phyloP scores from a whole-genome alignment of 148 eudicot genomes.

The Rhododendron ferrugineum region DNA sequence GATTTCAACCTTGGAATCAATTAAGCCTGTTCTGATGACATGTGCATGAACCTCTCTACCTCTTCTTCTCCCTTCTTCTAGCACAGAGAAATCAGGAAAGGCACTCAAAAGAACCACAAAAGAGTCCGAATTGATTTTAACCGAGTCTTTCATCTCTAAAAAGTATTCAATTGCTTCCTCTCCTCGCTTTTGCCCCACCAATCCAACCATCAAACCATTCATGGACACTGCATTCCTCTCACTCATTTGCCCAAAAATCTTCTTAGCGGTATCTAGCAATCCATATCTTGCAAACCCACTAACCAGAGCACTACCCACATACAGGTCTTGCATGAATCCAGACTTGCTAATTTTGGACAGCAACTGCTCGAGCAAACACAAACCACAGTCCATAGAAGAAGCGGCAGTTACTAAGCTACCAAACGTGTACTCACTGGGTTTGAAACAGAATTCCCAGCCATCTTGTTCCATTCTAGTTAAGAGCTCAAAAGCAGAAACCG shows the following conservation, averaged over 20 bases:
- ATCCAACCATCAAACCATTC: constrained; percentile 77
- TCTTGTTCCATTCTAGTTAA: constrained; percentile 55
- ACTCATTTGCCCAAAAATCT: constrained; percentile 52
- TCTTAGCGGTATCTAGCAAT: constrained; percentile 37
- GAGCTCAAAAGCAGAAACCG: constrained; percentile 39
- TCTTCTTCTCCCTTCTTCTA: constrained; percentile 48
- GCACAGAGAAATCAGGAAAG: constrained; percentile 40
- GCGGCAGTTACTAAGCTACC: constrained; percentile 64
- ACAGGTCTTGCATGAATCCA: constrained; percentile 56
- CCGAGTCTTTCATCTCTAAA: constrained; percentile 42
- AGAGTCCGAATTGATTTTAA: constrained; percentile 49
- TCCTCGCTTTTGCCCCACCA: constrained; percentile 58
- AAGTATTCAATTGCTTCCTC: constrained; percentile 55
- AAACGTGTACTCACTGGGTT: constrained; percentile 60
- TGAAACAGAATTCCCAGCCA: constrained; percentile 26
- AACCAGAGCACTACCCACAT: constrained; percentile 79
- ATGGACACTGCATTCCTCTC: constrained; percentile 61
- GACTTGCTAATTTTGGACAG: constrained; percentile 45
- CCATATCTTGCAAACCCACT: constrained; percentile 69
- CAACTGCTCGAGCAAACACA: constrained; percentile 48
- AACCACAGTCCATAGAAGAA: constrained; percentile 25
- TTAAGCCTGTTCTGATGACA: constrained; percentile 50
- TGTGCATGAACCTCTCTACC: constrained; percentile 68
- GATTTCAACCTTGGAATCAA: constrained; percentile 39
- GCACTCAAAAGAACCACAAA: constrained; percentile 69